Percentiles rank a stretch among this genome's conserved stretches.
Conservation (phyloP, 805 yeast species). For the Pichia gijzeniarum region DNA sequence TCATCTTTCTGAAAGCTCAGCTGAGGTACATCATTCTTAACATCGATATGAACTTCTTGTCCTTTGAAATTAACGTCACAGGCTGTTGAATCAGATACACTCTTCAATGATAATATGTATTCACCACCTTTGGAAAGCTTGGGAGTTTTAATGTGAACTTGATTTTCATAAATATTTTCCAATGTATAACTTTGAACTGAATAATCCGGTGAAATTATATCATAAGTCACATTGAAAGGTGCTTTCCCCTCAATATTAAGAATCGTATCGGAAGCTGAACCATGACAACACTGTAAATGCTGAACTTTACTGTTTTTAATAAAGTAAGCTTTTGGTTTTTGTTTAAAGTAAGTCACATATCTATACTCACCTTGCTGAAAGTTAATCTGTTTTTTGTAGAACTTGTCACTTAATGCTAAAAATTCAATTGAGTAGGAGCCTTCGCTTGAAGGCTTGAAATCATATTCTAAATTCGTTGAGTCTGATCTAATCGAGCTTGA, state of each 20-base stretch:
- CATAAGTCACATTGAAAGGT: constrained; percentile 70
- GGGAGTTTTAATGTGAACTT: constrained; percentile 46
- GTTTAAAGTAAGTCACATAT: constrained; percentile 65
- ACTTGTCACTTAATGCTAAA: constrained; percentile 54
- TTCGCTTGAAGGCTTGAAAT: constrained; percentile 70
- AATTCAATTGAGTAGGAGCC: constrained; percentile 79
- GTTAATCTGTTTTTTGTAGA: constrained; percentile 36
- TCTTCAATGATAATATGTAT: constrained; percentile 55
- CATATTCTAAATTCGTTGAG: constrained; percentile 35
- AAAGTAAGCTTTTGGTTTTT: constrained; percentile 52
- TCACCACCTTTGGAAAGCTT: constrained; percentile 60
- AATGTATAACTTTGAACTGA: constrained; percentile 36
- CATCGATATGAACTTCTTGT: constrained; percentile 58
- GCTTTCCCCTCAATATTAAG: constrained; percentile 68
- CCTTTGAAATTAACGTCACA: constrained; percentile 69
- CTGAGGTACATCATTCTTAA: constrained; percentile 63
- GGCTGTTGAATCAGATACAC: constrained; percentile 67
- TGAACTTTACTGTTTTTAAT: constrained; percentile 17
- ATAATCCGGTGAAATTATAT: constrained; percentile 52
- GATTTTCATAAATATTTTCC: constrained; percentile 33
- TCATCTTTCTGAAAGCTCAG: constrained; percentile 29
- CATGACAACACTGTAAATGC: constrained; percentile 26
- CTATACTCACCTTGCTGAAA: constrained; percentile 39
- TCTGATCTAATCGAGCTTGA: constrained; percentile 30
- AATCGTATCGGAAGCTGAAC: constrained; percentile 37